Conservation (phyloP, 1,139 yeast genomes). For the Yamadazyma jaroonii region DNA sequence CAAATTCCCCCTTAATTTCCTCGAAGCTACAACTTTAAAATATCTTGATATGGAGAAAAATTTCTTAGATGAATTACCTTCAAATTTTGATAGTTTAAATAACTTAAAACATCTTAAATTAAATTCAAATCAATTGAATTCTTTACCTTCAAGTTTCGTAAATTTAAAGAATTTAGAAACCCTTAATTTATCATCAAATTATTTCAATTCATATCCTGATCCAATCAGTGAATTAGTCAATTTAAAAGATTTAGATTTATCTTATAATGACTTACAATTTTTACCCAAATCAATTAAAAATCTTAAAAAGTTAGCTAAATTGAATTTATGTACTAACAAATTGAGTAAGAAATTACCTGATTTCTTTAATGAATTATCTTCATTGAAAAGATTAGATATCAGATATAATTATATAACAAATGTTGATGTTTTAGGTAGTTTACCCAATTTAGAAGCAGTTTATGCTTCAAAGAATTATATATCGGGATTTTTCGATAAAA, state of each 20-base stretch:
- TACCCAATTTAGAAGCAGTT: conserved; percentile 68
- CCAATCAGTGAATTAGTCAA: conserved; percentile 61
- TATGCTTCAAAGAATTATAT: conserved; percentile 78
- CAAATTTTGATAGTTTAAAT: conserved; percentile 49
- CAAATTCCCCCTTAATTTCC: conserved; percentile 68
- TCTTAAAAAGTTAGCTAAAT: conserved; percentile 57
- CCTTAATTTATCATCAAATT: conserved; percentile 79
- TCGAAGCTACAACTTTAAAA: conserved; percentile 67
- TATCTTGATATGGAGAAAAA: conserved; percentile 78
- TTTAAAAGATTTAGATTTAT: conserved; percentile 69
- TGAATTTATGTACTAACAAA: conserved; percentile 74
- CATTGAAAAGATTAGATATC: conserved; percentile 73
- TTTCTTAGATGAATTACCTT: conserved; percentile 63
- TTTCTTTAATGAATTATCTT: conserved; percentile 48
- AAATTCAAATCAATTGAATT: conserved; percentile 69
- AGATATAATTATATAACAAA: conserved; percentile 69
- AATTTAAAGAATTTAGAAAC: conserved; percentile 53
- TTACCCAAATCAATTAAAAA: conserved; percentile 65
- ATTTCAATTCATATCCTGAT: conserved; percentile 66
- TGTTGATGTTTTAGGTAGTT: conserved; percentile 59
- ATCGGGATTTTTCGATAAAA: conserved; percentile 62
- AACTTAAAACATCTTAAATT: conserved; percentile 57
- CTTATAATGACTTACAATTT: conserved; percentile 67
- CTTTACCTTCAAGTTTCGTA: conserved; percentile 63
- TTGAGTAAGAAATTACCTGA: conserved; percentile 56